These are phyloP conservation scores for Salix suchowensis DNA, from an alignment of 345 rosid genomes.

Conservation along the genomic window DNA sequence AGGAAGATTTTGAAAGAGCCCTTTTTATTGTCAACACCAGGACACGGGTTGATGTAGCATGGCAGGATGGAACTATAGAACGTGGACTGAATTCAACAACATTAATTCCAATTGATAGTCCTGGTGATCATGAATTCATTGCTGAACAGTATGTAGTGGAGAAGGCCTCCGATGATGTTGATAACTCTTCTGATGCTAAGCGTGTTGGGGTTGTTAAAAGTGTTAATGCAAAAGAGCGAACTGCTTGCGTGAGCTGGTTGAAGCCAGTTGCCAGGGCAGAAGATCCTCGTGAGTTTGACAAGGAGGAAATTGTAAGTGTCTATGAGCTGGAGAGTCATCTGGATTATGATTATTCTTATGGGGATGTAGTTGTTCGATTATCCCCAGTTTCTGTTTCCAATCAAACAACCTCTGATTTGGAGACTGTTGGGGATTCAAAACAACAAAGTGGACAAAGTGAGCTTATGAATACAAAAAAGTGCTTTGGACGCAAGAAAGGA, in stretches of 20 bases:
- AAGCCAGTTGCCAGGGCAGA: slow-evolving; percentile 68
- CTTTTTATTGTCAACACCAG: slow-evolving; percentile 62
- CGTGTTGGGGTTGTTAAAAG: slow-evolving; percentile 83
- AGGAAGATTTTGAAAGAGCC: slow-evolving; percentile 83
- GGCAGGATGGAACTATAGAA: slow-evolving; percentile 85
- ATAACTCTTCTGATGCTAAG: slow-evolving; percentile 52
- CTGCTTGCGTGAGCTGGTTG: slow-evolving; percentile 82
- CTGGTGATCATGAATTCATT: slow-evolving; percentile 97
- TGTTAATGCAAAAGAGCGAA: slow-evolving; percentile 90
- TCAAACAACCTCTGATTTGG: slow-evolving; percentile 33
- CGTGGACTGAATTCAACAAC: slow-evolving; percentile 45
- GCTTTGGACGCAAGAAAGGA: slow-evolving; percentile 32
- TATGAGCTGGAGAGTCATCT: slow-evolving; percentile 95
- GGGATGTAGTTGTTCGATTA: slow-evolving; percentile 83
- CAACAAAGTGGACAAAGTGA: slow-evolving; percentile 31
- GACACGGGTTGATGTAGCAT: slow-evolving; percentile 72
- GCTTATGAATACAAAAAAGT: slow-evolving; percentile 24
- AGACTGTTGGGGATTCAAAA: slow-evolving; percentile 32
- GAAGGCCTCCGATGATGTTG: slow-evolving; percentile 70
- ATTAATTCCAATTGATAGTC: slow-evolving; percentile 88
- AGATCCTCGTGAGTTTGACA: slow-evolving; percentile 81
- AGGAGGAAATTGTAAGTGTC: slow-evolving; percentile 84
- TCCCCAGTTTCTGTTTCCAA: slow-evolving; percentile 50
- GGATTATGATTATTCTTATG: slow-evolving; percentile 95
- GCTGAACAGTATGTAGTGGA: slow-evolving; percentile 92